Evolutionary conservation across 208 protist species (phyloP), one percentile per base, ranked within the genome.

Genomic region (Plasmodiophora brassicae): DNA sequence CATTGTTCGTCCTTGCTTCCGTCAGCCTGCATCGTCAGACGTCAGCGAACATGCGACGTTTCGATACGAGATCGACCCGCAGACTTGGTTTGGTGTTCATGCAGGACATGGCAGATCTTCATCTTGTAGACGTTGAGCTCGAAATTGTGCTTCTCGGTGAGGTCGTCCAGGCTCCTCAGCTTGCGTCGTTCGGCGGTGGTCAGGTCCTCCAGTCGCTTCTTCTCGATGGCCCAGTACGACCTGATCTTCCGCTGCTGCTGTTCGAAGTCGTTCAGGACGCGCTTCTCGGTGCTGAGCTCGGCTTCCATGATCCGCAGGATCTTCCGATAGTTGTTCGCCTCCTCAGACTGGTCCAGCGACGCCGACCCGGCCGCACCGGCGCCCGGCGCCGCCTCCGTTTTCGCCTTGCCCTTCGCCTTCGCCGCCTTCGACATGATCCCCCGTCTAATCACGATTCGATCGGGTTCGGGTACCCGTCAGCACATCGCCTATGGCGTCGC

Each of bases 51-150:
- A 32, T 78, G 10, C 5, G 32, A 57, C 25, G 50, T 28, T 57
- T 57, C 50, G 25, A 25, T 25, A 25, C 14, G 50, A 25, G 20
- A 57, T 57, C 25, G 20, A 14, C 20, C 50, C 25, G 14, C 50
- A 14, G 50, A 57, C 65, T 38, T 78, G 14, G 65, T 5, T 32
- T 78, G 65, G 20, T 78, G 65, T 32, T 78, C 65, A 38, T 78
- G 65, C 5, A 78, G 65, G 41, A 78, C 65, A 38, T 78, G 65
- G 41, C 65, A 78, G 65, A 78, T 78, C 65, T 78, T 78, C 65
- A 78, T 78, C 65, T 78, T 78, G 41, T 78, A 78, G 41, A 78
- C n/a, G n/a, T 32, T 78, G 65, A 78, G 65, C n/a, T 78, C 65
- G n/a, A 36, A 78, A 32, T 78, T 78, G 41, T 78, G 65, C 65